These are phyloP conservation scores for Candida ficus DNA, from an alignment of 805 yeast genomes.

Conservation along the genomic window DNA sequence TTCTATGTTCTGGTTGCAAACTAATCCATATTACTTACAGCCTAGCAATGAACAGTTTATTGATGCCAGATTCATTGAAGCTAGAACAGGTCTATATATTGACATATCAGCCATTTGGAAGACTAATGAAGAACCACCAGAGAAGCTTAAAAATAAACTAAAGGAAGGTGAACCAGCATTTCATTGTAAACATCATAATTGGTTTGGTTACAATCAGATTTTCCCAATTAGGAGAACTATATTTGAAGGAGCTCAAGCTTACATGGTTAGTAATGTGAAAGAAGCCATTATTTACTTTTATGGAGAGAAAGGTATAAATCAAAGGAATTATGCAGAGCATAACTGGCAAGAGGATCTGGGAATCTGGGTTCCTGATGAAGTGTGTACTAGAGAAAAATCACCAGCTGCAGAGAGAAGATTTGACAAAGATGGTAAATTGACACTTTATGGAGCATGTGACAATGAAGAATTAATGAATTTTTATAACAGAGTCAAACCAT, in stretches of 20 bases:
- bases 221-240: conserved; percentile 37
- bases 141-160: background rate
- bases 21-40: conserved; percentile 37
- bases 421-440: conserved; percentile 22
- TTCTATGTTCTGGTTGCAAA: conserved; percentile 35
- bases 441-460: conserved; percentile 36
- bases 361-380: conserved; percentile 41
- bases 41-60: conserved; percentile 35
- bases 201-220: conserved; percentile 27
- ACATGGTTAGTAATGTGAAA: conserved; percentile 35
- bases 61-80: conserved; percentile 41
- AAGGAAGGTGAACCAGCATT: conserved; percentile 10
- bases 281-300: conserved; percentile 33
- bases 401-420: conserved; percentile 11
- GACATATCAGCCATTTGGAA: conserved; percentile 38
- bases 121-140: conserved; percentile 11
- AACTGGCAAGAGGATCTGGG: conserved; percentile 37
- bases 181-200: conserved; percentile 24
- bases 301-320: conserved; percentile 15
- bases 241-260: conserved; percentile 43
- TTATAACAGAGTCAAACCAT: conserved; percentile 27
- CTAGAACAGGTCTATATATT: conserved; percentile 42
- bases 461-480: conserved; percentile 33
- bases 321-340: conserved; percentile 20
- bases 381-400: conserved; percentile 30